These are phyloP conservation scores for Solanum virginianum DNA, from an alignment of 257 asterid species.

Conservation along the genomic window DNA sequence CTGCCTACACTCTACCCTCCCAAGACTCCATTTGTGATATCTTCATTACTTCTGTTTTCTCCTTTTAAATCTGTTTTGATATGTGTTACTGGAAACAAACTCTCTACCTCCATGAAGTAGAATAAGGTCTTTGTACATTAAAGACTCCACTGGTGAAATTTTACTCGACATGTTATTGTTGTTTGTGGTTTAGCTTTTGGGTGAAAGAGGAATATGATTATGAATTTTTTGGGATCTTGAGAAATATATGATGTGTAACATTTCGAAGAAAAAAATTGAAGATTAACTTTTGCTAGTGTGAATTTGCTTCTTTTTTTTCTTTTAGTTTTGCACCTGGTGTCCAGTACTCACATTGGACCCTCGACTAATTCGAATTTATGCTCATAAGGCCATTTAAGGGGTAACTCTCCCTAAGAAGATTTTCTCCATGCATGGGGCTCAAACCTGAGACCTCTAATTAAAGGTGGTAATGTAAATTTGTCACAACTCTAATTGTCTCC, in stretches of 20 bases:
- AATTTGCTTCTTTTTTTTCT: background rate
- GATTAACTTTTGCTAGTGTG: background rate
- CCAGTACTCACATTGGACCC: background rate
- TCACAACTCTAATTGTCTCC: constrained; percentile 4
- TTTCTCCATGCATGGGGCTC: too few relatives aligned
- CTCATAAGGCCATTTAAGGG: background rate
- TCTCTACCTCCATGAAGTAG: background rate
- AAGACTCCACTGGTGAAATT: background rate
- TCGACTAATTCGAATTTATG: background rate
- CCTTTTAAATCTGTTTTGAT: too few relatives aligned
- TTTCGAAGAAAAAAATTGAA: background rate
- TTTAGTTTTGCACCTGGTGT: background rate
- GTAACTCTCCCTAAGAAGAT: background rate
- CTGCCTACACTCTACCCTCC: too few relatives aligned
- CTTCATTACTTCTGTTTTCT: background rate
- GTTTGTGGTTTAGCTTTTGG: background rate
- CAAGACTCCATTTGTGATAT: background rate
- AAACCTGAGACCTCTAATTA: background rate
- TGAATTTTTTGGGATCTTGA: background rate
- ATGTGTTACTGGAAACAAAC: background rate
- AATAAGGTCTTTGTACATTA: background rate
- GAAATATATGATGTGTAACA: background rate
- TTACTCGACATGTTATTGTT: background rate
- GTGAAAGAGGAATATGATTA: background rate
- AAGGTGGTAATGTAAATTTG: background rate